Evolutionary conservation across 2,329 filamentous ascomycete genomes (phyloP), one percentile per base, ranked within the genome.

Genomic region (Scedosporium boydii): DNA sequence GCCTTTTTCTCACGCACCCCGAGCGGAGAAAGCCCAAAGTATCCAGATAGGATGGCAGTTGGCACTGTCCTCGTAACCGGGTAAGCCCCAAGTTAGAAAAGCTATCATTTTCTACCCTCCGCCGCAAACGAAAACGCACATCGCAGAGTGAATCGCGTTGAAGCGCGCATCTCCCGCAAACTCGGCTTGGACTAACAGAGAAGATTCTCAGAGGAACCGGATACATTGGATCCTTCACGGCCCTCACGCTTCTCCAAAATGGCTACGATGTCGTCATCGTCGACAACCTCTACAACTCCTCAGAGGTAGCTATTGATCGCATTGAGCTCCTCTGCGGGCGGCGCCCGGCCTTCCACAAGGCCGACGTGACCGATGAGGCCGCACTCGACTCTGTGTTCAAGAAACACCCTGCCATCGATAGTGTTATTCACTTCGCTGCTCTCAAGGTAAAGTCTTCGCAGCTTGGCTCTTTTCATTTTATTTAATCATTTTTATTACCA

Each of bases 201-300:
- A 42, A 58, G 18, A 23, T 63, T 57, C 48, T 68, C 74, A 97
- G 95, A 84, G 95, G 95, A 72, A 96, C 93, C 67, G 95, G 95
- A 80, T 99, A 99, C 83, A 99, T 99, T 77, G 95, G 95, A 75
- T 98, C 93, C 59, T 98, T 98, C 82, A 99, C 95, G 65, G 82
- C 90, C 63, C 87, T 99, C 60, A 88, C 92, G 61, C 90, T 99
- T 27, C 90, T 99, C 68, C 84, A 97, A 73, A 90, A 95, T 72
- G 93, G 87, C 75, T 98, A 98, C 84, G 88, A 98, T 75, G 95
- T 99, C 66, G 89, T 99, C 74, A 91, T 99, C 67, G 87, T 95
- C 68, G 95, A 99, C 80, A 98, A 87, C 78, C 85, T 98, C 68
- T 96, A 96, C 88, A 99, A 99, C 79, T 97, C 95, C 58, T 96